phyloP scores from a whole-genome alignment of 1,284 basidiomycete species.

The Papiliotrema nemorosa region DNA sequence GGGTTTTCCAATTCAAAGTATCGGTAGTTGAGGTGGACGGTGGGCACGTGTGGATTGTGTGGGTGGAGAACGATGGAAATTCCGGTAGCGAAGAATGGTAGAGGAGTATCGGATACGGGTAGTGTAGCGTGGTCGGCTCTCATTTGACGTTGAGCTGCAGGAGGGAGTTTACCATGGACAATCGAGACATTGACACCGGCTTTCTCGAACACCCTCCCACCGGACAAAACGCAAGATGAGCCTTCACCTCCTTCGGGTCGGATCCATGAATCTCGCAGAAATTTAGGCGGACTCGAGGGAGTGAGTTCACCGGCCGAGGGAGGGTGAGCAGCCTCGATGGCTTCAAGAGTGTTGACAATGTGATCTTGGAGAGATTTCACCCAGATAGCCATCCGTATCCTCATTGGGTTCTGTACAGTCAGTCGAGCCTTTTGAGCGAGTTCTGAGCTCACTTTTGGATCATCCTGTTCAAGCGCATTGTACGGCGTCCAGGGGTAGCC shows the following conservation, averaged over 20 bases:
- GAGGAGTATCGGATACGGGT: constrained; percentile 58
- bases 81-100: constrained; percentile 93
- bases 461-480: constrained; percentile 43
- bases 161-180: constrained; percentile 83
- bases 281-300: constrained; percentile 50
- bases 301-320: neutral
- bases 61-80: constrained; percentile 92
- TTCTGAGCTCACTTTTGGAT: constrained; percentile 36
- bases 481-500: constrained; percentile 38
- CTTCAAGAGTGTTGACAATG: constrained; percentile 76
- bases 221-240: constrained; percentile 79
- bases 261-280: constrained; percentile 84
- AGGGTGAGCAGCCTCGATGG: constrained; percentile 61
- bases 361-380: constrained; percentile 73
- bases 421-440: too few relatives aligned
- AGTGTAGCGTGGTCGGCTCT: constrained; percentile 75
- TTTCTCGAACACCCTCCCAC: constrained; percentile 79
- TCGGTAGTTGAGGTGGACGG: constrained; percentile 95
- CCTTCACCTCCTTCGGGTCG: constrained; percentile 77
- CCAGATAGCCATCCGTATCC: constrained; percentile 73
- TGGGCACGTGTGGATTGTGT: constrained; percentile 82
- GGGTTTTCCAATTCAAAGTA: constrained; percentile 87
- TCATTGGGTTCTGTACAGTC: constrained; percentile 58
- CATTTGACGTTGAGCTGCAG: constrained; percentile 89
- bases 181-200: constrained; percentile 94